Percentiles rank a stretch among this genome's conserved stretches.
These are phyloP conservation scores for Ambrosia trifida DNA, from an alignment of 129 eudicot species.

Conservation along the genomic window DNA sequence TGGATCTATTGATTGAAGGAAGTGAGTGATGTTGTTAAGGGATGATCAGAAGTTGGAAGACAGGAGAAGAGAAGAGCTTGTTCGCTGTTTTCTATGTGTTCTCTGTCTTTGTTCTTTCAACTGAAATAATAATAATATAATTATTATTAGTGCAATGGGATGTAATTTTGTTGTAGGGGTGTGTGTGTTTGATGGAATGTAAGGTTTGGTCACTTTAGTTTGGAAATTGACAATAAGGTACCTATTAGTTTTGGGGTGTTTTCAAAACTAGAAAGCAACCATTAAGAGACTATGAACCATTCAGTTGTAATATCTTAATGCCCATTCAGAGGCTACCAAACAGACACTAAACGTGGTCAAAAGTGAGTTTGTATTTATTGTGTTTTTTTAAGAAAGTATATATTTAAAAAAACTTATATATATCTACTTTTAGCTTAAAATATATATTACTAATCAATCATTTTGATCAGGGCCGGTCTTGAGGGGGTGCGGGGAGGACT, in stretches of 20 bases:
- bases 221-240: background rate
- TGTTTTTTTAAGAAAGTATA: too few relatives aligned
- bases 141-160: constrained; percentile 30
- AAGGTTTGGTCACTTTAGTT: background rate
- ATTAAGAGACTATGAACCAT: too few relatives aligned
- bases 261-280: too few relatives aligned
- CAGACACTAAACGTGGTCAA: too few relatives aligned
- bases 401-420: too few relatives aligned
- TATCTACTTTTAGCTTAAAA: too few relatives aligned
- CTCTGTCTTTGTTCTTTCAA: constrained; percentile 22
- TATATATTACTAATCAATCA: too few relatives aligned
- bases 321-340: too few relatives aligned
- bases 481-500: too few relatives aligned
- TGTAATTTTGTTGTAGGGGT: background rate
- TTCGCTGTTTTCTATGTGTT: constrained; percentile 47
- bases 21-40: constrained; percentile 21
- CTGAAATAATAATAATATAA: constrained; percentile 9
- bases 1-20: constrained; percentile 36
- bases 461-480: too few relatives aligned
- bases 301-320: too few relatives aligned
- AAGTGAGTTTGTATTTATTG: too few relatives aligned
- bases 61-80: constrained; percentile 25
- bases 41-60: constrained; percentile 16
- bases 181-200: background rate
- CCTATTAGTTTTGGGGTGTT: background rate